These are phyloP conservation scores for Clonostachys chloroleuca DNA, from an alignment of 2,329 filamentous ascomycete species.

Conservation along the genomic window DNA sequence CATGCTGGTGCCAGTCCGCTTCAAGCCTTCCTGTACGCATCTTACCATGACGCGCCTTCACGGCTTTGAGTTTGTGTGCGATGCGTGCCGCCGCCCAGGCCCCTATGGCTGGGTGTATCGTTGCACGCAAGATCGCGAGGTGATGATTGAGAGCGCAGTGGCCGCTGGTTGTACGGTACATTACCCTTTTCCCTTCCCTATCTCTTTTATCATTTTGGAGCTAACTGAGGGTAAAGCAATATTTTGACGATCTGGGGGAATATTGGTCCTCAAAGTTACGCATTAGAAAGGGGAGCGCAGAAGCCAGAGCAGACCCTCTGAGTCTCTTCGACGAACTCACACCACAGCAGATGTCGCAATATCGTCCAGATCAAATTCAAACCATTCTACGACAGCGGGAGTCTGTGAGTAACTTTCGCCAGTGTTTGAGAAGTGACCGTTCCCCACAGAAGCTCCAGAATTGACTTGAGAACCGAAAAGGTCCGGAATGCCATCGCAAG, in stretches of 20 bases:
- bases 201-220: background rate
- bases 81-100: constrained; percentile 49
- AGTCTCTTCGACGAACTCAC: constrained; percentile 40
- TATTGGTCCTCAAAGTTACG: constrained; percentile 22
- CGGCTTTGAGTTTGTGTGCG: constrained; percentile 46
- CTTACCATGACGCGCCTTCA: constrained; percentile 64
- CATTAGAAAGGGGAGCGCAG: constrained; percentile 29
- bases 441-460: background rate
- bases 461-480: constrained; percentile 10
- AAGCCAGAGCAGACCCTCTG: constrained; percentile 33
- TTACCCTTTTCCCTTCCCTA: background rate
- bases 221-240: constrained; percentile 7
- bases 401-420: constrained; percentile 29
- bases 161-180: constrained; percentile 11
- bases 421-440: constrained; percentile 13
- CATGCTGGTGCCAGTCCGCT: constrained; percentile 2
- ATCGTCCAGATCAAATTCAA: constrained; percentile 40
- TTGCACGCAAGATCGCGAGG: constrained; percentile 62
- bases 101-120: constrained; percentile 68
- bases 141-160: constrained; percentile 23
- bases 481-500: constrained; percentile 22
- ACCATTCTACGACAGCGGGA: constrained; percentile 44
- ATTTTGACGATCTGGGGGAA: constrained; percentile 27
- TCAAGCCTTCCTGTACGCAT: constrained; percentile 55
- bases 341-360: constrained; percentile 32